Conservation (phyloP, 2,329 filamentous ascomycete species). For the Nemania serpens region DNA sequence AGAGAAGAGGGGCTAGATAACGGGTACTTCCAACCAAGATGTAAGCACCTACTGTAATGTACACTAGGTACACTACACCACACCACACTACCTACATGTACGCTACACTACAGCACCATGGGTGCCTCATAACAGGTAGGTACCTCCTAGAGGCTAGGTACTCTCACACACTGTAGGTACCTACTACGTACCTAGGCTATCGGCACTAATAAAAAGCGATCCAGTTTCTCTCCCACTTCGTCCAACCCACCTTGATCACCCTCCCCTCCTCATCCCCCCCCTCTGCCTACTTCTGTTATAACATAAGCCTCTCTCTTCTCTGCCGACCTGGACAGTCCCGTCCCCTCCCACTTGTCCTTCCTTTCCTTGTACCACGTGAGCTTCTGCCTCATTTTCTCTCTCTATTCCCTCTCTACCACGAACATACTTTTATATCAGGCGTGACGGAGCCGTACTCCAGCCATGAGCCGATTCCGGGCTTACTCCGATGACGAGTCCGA, state of each 20-base stretch:
- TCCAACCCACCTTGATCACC: constrained; percentile 17
- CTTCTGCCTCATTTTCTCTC: neutral
- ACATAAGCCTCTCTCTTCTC: constrained; percentile 1
- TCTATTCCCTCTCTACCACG: neutral
- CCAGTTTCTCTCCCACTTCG: constrained; percentile 13
- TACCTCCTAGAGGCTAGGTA: too few relatives aligned
- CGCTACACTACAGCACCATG: neutral
- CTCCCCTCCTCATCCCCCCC: neutral
- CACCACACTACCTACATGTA: too few relatives aligned
- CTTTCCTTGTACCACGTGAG: neutral
- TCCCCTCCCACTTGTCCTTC: neutral
- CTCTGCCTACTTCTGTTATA: neutral
- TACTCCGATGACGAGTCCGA: constrained; percentile 61
- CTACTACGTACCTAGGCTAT: neutral
- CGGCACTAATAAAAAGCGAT: constrained; percentile 17
- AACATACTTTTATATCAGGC: neutral
- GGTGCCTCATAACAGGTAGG: too few relatives aligned
- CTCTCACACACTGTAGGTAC: too few relatives aligned
- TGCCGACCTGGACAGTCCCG: neutral
- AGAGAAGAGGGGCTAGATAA: constrained; percentile 13
- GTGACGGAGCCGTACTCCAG: neutral
- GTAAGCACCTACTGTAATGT: too few relatives aligned
- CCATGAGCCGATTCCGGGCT: constrained; percentile 40
- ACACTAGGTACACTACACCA: too few relatives aligned
- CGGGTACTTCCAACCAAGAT: too few relatives aligned